Evolutionary conservation across 345 rosid genomes (phyloP).

Genomic region (Turnera subulata): DNA sequence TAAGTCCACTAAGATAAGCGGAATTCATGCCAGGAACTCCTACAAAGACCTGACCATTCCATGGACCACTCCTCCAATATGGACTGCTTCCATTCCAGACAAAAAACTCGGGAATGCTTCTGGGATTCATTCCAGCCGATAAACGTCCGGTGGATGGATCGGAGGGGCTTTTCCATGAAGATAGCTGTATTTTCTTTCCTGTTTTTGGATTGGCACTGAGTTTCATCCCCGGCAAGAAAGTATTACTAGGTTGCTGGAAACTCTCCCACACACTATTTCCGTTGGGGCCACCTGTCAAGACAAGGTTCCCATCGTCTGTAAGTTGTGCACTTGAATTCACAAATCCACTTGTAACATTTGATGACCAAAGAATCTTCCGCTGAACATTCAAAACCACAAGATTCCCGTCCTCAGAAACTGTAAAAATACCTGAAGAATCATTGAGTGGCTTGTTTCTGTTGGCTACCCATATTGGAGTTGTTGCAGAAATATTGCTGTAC

Average conservation of each 20-base stretch:
- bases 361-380: conserved; percentile 45
- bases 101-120: conserved; percentile 26
- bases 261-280: conserved; percentile 51
- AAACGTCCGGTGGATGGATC: conserved; percentile 55
- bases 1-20: conserved; percentile 26
- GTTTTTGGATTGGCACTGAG: conserved; percentile 24
- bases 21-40: conserved; percentile 30
- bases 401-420: conserved; percentile 31
- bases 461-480: conserved; percentile 8
- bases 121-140: conserved; percentile 27
- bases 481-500: background rate
- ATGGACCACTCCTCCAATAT: conserved; percentile 52
- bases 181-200: conserved; percentile 22
- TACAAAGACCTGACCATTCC: conserved; percentile 44
- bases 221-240: conserved; percentile 33
- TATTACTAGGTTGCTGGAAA: conserved; percentile 37
- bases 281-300: conserved; percentile 22
- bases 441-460: conserved; percentile 13
- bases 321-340: conserved; percentile 34
- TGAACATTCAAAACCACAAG: conserved; percentile 33
- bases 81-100: conserved; percentile 40
- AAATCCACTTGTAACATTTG: conserved; percentile 25
- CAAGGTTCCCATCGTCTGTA: conserved; percentile 47
- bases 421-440: conserved; percentile 35
- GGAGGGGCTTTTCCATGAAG: conserved; percentile 50